Percentiles rank a stretch among this genome's conserved stretches.
These are phyloP conservation scores for Sphagnurus paluster DNA, from an alignment of 1,284 basidiomycete species.

Conservation along the genomic window DNA sequence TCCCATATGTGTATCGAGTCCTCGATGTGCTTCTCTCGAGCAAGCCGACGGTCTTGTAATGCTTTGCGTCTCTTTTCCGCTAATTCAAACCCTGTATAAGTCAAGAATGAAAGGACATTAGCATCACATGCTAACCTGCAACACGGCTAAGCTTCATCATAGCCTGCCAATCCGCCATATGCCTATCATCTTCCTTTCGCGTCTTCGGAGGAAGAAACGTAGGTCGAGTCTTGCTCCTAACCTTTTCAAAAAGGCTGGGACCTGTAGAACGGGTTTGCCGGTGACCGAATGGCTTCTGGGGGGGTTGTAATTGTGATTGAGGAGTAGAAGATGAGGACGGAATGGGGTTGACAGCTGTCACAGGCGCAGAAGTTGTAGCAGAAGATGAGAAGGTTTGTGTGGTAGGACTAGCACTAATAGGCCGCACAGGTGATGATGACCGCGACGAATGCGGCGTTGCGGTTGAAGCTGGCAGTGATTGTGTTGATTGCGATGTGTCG, in stretches of 20 bases:
- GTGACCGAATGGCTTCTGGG: constrained; percentile 35
- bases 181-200: constrained; percentile 78
- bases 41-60: constrained; percentile 60
- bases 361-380: constrained; percentile 10
- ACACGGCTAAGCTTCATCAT: constrained; percentile 87
- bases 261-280: constrained; percentile 53
- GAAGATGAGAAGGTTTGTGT: constrained; percentile 20
- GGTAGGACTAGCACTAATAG: constrained; percentile 15
- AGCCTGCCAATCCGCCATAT: constrained; percentile 85
- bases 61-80: constrained; percentile 70
- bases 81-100: constrained; percentile 25
- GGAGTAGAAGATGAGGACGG: constrained; percentile 24
- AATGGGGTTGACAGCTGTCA: constrained; percentile 19
- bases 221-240: constrained; percentile 78
- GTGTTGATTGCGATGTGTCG: constrained; percentile 21
- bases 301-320: constrained; percentile 24
- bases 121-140: constrained; percentile 57
- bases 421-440: constrained; percentile 9
- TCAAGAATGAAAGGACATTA: constrained; percentile 10
- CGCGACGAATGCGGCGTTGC: constrained; percentile 4
- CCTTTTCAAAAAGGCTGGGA: constrained; percentile 71
- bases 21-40: constrained; percentile 70
- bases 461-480: constrained; percentile 22
- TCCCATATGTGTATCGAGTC: constrained; percentile 77
- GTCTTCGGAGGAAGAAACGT: constrained; percentile 84